These are phyloP conservation scores for Postia placenta DNA, from an alignment of 768 basidiomycete species.

Conservation along the genomic window DNA sequence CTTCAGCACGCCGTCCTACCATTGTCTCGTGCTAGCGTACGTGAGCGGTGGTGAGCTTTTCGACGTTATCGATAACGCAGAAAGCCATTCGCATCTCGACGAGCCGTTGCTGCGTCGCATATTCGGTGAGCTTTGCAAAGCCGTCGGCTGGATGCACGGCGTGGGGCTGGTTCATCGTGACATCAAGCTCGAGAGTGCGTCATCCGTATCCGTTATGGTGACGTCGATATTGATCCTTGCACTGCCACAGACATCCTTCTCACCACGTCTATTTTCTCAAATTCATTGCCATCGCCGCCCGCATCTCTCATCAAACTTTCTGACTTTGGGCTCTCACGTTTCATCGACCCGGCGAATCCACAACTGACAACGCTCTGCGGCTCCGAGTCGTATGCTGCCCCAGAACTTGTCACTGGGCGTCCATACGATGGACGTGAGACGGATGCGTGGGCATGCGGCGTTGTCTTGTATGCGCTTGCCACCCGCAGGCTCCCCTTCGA, in stretches of 20 bases:
- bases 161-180: conserved; percentile 86
- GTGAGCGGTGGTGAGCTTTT: conserved; percentile 79
- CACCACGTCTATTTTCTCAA: conserved; percentile 39
- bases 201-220: not conserved
- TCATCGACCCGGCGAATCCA: conserved; percentile 61
- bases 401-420: conserved; percentile 36
- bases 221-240: not conserved
- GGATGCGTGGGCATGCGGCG: conserved; percentile 86
- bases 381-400: conserved; percentile 81
- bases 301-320: conserved; percentile 73
- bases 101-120: conserved; percentile 59
- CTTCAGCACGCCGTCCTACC: conserved; percentile 65
- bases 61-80: conserved; percentile 59
- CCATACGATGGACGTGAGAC: conserved; percentile 81
- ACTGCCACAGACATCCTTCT: conserved; percentile 62
- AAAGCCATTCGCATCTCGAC: conserved; percentile 22
- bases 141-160: conserved; percentile 84
- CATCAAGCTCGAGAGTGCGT: conserved; percentile 79
- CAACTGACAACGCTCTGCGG: conserved; percentile 78
- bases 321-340: conserved; percentile 87
- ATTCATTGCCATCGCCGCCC: conserved; percentile 33
- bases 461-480: conserved; percentile 77
- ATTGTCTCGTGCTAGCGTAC: conserved; percentile 75
- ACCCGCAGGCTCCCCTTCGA: conserved; percentile 73
- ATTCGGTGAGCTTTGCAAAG: conserved; percentile 70